Conservation (phyloP, 805 yeast genomes). For the Candida chilensis region DNA sequence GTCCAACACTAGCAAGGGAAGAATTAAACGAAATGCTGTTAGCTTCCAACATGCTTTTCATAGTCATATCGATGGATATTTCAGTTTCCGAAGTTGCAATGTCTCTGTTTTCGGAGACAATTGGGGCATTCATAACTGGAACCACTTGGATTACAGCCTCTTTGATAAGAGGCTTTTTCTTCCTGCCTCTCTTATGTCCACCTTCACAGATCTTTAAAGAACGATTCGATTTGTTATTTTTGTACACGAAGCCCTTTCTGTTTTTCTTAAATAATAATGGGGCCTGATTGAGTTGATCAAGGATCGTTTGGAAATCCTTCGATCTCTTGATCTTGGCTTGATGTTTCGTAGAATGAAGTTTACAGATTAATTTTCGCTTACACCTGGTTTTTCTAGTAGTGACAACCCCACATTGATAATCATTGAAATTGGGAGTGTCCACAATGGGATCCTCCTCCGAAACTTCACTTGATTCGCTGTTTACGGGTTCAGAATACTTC, state of each 20-base stretch:
- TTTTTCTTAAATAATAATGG: slow-evolving; percentile 1
- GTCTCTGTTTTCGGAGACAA: too few species aligned
- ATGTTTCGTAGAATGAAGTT: slow-evolving; percentile 2
- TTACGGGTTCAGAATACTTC: too few species aligned
- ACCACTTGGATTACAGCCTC: background rate
- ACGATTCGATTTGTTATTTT: background rate
- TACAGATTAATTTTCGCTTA: slow-evolving; percentile 3
- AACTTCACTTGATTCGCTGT: too few species aligned
- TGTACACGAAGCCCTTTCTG: background rate
- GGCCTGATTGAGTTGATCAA: slow-evolving; percentile 1
- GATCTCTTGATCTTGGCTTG: slow-evolving; percentile 3
- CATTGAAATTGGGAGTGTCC: too few species aligned
- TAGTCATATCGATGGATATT: too few species aligned
- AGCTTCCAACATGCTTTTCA: too few species aligned
- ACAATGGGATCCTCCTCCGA: too few species aligned
- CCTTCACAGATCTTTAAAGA: background rate
- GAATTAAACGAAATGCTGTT: too few species aligned
- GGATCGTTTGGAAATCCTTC: slow-evolving; percentile 1
- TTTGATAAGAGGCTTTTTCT: background rate
- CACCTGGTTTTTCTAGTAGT: slow-evolving; percentile 3
- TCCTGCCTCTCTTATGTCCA: background rate
- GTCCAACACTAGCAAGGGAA: too few species aligned
- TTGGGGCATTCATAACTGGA: too few species aligned
- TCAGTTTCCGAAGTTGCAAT: too few species aligned
- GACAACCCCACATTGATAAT: slow-evolving; percentile 7